Percentiles rank a stretch among this genome's conserved stretches.
phyloP scores from a whole-genome alignment of 1,284 basidiomycete genomes.

The Cryptococcus sp. region DNA sequence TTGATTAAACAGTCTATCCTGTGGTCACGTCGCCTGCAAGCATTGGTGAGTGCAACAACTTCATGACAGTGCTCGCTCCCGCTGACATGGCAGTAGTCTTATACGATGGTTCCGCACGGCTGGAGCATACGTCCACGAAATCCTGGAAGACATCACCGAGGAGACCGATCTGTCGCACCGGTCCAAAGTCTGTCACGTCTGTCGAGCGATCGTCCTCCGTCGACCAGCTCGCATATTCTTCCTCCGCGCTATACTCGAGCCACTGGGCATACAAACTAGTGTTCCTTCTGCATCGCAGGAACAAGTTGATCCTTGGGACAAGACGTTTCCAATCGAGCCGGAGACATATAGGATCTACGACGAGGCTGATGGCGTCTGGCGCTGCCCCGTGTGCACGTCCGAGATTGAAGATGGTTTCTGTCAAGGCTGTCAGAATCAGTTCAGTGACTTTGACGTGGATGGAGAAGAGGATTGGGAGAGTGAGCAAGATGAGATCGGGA shows the following conservation, averaged over 20 bases:
- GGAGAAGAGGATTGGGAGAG: constrained; percentile 15
- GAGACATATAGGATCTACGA: constrained; percentile 35
- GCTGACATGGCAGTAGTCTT: constrained; percentile 26
- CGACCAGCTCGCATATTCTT: constrained; percentile 46
- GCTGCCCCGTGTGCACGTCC: constrained; percentile 41
- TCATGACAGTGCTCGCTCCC: not conserved
- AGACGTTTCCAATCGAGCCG: constrained; percentile 34
- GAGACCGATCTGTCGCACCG: constrained; percentile 38
- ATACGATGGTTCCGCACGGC: constrained; percentile 46
- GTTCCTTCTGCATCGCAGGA: constrained; percentile 19
- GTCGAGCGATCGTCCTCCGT: constrained; percentile 40
- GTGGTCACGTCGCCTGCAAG: constrained; percentile 51
- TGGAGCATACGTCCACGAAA: constrained; percentile 35
- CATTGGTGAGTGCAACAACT: constrained; percentile 33
- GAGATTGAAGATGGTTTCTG: constrained; percentile 43
- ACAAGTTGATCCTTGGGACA: constrained; percentile 35
- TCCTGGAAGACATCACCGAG: constrained; percentile 19
- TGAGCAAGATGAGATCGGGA: constrained; percentile 9
- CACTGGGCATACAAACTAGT: constrained; percentile 31
- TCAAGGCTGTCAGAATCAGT: constrained; percentile 32
- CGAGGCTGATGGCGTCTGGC: constrained; percentile 26
- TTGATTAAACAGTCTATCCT: constrained; percentile 33
- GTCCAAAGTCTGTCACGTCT: constrained; percentile 49
- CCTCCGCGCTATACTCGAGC: constrained; percentile 38
- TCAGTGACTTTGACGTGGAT: constrained; percentile 27